A percentile compares a stretch with the other conserved stretches of the same genome.
Evolutionary conservation across 1,284 basidiomycete species (phyloP).

Genomic region (Ceratobasidium sp.): DNA sequence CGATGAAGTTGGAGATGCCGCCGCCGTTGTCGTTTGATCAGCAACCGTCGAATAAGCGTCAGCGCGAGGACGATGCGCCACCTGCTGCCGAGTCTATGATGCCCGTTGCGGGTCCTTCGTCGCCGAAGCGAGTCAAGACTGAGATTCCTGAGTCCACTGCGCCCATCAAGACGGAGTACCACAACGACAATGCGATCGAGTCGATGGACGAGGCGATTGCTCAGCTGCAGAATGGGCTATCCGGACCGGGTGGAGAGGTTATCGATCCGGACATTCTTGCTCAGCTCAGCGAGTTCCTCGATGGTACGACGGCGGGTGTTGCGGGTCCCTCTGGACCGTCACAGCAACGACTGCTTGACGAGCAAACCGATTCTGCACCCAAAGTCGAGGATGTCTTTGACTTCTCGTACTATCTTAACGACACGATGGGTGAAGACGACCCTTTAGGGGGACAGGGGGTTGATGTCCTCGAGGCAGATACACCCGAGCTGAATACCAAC

Average conservation of each 20-base stretch:
- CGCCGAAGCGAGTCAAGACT: slow-evolving; percentile 43
- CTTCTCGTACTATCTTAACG: slow-evolving; percentile 41
- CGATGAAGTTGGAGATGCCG: slow-evolving; percentile 29
- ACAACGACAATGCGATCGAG: slow-evolving; percentile 25
- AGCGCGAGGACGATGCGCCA: slow-evolving; percentile 33
- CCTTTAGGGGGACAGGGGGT: slow-evolving; percentile 31
- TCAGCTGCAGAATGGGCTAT: slow-evolving; percentile 5
- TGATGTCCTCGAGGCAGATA: slow-evolving; percentile 32
- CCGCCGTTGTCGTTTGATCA: slow-evolving; percentile 22
- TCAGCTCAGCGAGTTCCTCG: slow-evolving; percentile 39
- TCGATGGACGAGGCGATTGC: slow-evolving; percentile 36
- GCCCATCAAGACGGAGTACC: slow-evolving; percentile 36
- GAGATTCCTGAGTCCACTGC: slow-evolving; percentile 23
- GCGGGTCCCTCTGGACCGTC: background rate
- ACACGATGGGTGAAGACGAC: slow-evolving; percentile 36
- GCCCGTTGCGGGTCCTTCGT: slow-evolving; percentile 32
- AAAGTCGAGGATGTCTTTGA: slow-evolving; percentile 42
- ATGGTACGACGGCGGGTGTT: slow-evolving; percentile 18
- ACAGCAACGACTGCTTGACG: slow-evolving; percentile 2
- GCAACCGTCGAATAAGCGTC: slow-evolving; percentile 28
- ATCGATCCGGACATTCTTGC: slow-evolving; percentile 34
- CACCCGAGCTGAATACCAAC: slow-evolving; percentile 41
- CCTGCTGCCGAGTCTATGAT: slow-evolving; percentile 22
- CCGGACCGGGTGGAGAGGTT: slow-evolving; percentile 21
- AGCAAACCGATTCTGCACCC: slow-evolving; percentile 11